A percentile compares a stretch with the other conserved stretches of the same genome.
Conservation (phyloP, 805 yeast genomes). For the Maudiozyma barnettii region DNA sequence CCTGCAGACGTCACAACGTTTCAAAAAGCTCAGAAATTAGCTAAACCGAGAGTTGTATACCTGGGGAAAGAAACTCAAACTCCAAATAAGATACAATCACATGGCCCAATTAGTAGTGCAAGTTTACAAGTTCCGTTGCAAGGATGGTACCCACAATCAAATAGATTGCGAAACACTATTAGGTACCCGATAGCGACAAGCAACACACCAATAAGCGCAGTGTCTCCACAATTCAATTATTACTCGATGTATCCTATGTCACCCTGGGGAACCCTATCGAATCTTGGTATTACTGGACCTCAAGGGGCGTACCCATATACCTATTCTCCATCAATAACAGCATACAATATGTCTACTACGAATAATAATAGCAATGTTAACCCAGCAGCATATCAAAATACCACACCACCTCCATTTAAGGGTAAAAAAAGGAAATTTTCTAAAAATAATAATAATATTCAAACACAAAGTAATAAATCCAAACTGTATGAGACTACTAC, state of each 20-base stretch:
- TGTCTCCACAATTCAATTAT: background rate
- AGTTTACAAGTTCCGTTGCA: background rate
- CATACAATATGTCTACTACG: too few species aligned
- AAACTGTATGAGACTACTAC: background rate
- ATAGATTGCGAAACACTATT: too few species aligned
- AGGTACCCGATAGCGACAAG: too few species aligned
- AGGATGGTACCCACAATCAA: background rate
- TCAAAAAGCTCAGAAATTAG: constrained; percentile 3
- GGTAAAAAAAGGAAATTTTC: too few species aligned
- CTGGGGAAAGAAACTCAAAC: constrained; percentile 9
- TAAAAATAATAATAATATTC: constrained; percentile 5
- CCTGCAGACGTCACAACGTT: constrained; percentile 20
- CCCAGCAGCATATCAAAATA: too few species aligned
- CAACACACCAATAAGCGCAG: background rate
- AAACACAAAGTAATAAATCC: constrained; percentile 2
- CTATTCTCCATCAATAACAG: background rate
- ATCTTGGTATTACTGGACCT: background rate
- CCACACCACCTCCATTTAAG: too few species aligned
- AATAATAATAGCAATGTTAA: too few species aligned
- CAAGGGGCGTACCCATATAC: background rate
- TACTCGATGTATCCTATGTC: background rate
- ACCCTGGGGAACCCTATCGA: background rate
- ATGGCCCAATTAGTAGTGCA: background rate
- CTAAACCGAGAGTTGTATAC: constrained; percentile 22
- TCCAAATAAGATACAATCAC: background rate